Conservation (phyloP, 148 eudicot genomes). For the Linanthus parryae region DNA sequence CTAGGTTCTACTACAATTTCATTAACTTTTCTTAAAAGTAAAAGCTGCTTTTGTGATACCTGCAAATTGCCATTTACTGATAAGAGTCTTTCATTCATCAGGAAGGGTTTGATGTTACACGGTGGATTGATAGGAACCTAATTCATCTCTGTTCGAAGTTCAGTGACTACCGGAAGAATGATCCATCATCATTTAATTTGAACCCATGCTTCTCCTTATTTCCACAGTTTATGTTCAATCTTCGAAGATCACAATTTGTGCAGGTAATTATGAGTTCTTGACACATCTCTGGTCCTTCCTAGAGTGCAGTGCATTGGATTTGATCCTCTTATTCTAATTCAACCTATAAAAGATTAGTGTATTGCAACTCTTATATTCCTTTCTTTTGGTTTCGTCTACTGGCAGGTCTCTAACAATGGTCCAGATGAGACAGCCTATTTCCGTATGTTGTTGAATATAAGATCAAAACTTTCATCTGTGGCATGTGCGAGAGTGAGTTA, state of each 20-base stretch:
- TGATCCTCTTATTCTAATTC: background rate
- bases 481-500: too few relatives aligned
- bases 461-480: too few relatives aligned
- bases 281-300: too few relatives aligned
- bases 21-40: too few relatives aligned
- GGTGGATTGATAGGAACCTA: conserved; percentile 91
- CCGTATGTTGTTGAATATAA: conserved; percentile 70
- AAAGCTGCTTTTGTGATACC: too few relatives aligned
- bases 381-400: background rate
- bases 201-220: conserved; percentile 83
- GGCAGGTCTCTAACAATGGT: conserved; percentile 85
- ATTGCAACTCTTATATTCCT: too few relatives aligned
- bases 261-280: conserved; percentile 40
- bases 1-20: too few relatives aligned
- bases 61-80: too few relatives aligned
- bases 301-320: too few relatives aligned
- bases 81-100: conserved; percentile 27
- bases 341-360: background rate
- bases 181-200: conserved; percentile 82
- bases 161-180: conserved; percentile 93
- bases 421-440: conserved; percentile 99
- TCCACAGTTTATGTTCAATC: conserved; percentile 94
- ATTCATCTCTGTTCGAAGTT: conserved; percentile 90
- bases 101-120: conserved; percentile 95
- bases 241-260: conserved; percentile 88